phyloP scores from a whole-genome alignment of 2,329 filamentous ascomycete genomes.

The Fusarium tjaetaba region DNA sequence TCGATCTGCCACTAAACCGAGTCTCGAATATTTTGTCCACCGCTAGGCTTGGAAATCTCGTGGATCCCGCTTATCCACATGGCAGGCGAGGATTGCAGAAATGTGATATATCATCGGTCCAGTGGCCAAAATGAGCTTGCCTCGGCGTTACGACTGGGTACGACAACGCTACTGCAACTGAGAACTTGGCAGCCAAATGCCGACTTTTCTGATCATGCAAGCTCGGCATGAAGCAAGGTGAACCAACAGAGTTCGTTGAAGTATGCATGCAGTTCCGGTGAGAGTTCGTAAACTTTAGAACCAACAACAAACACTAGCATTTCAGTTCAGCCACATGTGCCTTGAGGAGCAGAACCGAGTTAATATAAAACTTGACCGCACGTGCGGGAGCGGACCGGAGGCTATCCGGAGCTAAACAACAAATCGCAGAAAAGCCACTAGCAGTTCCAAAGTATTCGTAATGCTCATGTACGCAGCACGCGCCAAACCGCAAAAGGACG shows the following conservation, averaged over 20 bases:
- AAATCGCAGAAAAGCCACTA: background rate
- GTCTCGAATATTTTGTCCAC: background rate
- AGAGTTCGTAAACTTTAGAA: background rate
- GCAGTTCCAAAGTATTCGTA: background rate
- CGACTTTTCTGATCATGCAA: background rate
- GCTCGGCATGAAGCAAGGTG: background rate
- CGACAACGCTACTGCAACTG: background rate
- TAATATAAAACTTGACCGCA: background rate
- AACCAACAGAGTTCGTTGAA: background rate
- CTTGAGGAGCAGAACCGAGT: background rate
- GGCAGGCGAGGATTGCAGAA: background rate
- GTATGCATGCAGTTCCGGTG: background rate
- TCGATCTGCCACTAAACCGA: background rate
- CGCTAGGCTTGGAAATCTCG: background rate
- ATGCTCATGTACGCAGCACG: background rate
- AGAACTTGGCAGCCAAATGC: background rate
- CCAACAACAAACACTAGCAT: background rate
- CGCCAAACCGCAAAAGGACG: background rate
- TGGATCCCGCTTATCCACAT: background rate
- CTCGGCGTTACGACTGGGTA: background rate
- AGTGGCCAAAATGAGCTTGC: background rate
- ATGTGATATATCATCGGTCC: background rate
- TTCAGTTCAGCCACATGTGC: background rate
- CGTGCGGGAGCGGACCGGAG: background rate
- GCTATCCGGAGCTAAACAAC: background rate